These are phyloP conservation scores for Sclerotinia spermophila DNA, from an alignment of 2,329 filamentous ascomycete genomes.

Conservation along the genomic window DNA sequence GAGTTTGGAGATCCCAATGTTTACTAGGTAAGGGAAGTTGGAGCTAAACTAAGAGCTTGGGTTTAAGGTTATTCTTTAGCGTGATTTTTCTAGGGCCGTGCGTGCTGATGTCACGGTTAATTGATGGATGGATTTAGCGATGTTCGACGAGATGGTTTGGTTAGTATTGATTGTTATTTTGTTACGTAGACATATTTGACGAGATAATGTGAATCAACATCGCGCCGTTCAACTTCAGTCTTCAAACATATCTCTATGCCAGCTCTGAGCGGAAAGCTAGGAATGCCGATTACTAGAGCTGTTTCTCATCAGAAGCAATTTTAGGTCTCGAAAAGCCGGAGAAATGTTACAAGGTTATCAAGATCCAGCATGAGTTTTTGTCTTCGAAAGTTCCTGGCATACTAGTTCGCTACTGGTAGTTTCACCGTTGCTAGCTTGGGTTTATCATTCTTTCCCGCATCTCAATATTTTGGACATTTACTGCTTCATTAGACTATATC, in stretches of 20 bases:
- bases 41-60: neutral
- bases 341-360: neutral
- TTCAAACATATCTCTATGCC: neutral
- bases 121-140: neutral
- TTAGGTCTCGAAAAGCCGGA: neutral
- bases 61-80: neutral
- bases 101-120: neutral
- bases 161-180: too few species aligned
- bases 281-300: neutral
- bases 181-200: too few species aligned
- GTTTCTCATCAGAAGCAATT: neutral
- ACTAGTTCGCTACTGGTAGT: neutral
- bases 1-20: neutral
- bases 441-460: rapidly evolving
- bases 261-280: neutral
- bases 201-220: too few species aligned
- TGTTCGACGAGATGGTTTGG: too few species aligned
- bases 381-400: neutral
- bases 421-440: too few species aligned
- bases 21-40: neutral
- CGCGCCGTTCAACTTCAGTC: neutral
- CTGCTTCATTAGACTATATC: neutral
- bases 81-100: neutral
- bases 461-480: neutral
- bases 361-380: neutral